Evolutionary conservation across 2,329 filamentous ascomycete genomes (phyloP), one percentile per base, ranked within the genome.

Genomic region (Venturia asperata): DNA sequence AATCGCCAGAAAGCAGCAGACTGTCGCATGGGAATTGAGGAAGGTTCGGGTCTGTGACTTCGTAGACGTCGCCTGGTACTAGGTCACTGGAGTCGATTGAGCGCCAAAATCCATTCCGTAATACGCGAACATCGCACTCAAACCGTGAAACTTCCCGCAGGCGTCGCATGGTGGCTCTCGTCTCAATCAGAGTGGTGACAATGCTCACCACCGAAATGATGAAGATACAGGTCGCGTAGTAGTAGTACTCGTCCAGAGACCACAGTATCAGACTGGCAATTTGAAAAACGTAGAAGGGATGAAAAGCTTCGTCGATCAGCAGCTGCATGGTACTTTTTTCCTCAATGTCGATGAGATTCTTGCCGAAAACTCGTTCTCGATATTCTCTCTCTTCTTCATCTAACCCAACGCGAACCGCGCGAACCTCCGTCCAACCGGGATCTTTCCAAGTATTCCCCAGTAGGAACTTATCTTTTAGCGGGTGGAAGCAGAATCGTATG

Each of bases 261-360:
- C 94, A 99, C 3, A 99, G 84, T 49, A 96, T 77, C 69, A 99
- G 80, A 79, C 94, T 97, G 61, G 92, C 93, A 71, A 97, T 88
- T 77, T 99, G 94, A 74, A 99, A 99, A 65, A 99, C 89, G 74
- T 99, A 99, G 75, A 99, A 99, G 0, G 94, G 95, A 73, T 99
- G 94, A 71, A 99, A 92, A 24, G 91, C 92, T 85, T 99, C 94
- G 70, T 99, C 93, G 24, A 96, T 82, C 17, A 99, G 81, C 61
- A 99, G 84, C 72, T 95, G 90, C 1, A 85, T 82, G 19, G 88
- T 83, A 1, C 90, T 87, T 77, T 97, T 99, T 72, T 97, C 88
- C 71, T 95, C 86, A 70, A 99, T 96, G 68, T 97, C 90, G 69
- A 99, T 96, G 66, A 91, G 77, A 71, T 99, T 99, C 65, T 83